These are phyloP conservation scores for Periconia sp. DNA, from an alignment of 2,329 filamentous ascomycete genomes.

Conservation along the genomic window DNA sequence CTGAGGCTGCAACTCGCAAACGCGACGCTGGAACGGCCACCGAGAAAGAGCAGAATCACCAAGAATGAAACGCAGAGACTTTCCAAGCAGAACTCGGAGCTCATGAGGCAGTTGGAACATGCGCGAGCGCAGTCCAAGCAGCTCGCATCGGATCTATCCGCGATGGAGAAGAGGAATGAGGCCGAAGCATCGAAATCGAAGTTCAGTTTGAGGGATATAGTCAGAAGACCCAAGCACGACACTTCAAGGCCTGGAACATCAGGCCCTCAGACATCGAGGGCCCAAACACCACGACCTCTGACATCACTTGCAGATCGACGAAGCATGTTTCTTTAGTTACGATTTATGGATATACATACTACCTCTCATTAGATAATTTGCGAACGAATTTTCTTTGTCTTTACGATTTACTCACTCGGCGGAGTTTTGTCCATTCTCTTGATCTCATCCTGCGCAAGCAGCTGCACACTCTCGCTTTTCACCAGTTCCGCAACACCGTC, in stretches of 20 bases:
- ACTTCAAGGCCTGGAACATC: constrained; percentile 1
- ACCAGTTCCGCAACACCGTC: no score
- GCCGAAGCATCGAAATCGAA: constrained; percentile 7
- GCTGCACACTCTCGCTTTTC: no score
- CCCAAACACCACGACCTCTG: background rate
- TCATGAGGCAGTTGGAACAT: constrained; percentile 4
- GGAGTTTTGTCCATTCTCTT: no score
- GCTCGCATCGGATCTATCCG: constrained; percentile 1
- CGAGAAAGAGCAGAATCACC: constrained; percentile 4
- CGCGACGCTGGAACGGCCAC: no score
- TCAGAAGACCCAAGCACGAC: constrained; percentile 5
- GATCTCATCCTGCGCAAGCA: no score
- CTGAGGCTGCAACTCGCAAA: constrained; percentile 8
- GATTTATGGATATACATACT: no score
- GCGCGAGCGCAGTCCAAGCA: constrained; percentile 4
- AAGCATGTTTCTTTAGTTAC: background rate
- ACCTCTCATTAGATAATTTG: no score
- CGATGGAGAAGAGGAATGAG: constrained; percentile 1
- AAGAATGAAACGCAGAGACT: constrained; percentile 6
- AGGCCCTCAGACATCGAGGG: no score
- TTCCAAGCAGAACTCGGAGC: constrained; percentile 1
- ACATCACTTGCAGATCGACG: constrained; percentile 2
- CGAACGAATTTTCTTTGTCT: no score
- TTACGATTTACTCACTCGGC: no score
- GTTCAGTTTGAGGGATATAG: constrained; percentile 7